These are phyloP conservation scores for Polytolypa hystricis DNA, from an alignment of 2,329 filamentous ascomycete species.

Conservation along the genomic window DNA sequence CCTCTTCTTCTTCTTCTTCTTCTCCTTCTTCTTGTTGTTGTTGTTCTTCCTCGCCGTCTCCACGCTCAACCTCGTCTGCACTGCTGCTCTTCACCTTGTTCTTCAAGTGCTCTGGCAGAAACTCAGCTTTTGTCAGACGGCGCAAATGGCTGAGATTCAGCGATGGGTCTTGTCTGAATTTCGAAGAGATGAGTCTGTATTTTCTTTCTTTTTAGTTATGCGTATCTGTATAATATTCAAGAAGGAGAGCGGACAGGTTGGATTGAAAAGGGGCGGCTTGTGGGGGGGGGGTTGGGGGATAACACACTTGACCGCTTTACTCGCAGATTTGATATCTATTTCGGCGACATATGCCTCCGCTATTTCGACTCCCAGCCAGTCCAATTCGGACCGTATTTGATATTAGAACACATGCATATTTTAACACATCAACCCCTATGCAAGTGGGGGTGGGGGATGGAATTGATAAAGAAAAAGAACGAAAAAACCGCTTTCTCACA, in stretches of 20 bases:
- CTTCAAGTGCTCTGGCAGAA: slow-evolving; percentile 23
- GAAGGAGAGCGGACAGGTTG: neutral
- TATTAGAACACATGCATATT: neutral
- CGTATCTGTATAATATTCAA: slow-evolving; percentile 1
- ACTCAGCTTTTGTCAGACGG: slow-evolving; percentile 28
- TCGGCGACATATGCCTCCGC: slow-evolving; percentile 34
- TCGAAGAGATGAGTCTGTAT: slow-evolving; percentile 28
- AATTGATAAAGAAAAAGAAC: neutral
- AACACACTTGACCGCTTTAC: slow-evolving; percentile 33
- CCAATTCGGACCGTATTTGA: neutral
- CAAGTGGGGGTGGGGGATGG: neutral
- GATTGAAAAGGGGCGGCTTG: neutral
- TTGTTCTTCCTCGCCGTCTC: too few relatives aligned
- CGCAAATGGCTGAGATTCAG: slow-evolving; percentile 28
- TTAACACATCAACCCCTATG: neutral
- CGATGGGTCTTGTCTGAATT: slow-evolving; percentile 24
- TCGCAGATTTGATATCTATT: slow-evolving; percentile 34
- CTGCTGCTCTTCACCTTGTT: slow-evolving; percentile 3
- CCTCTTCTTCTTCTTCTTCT: too few relatives aligned
- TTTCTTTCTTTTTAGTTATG: slow-evolving; percentile 13
- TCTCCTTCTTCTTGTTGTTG: too few relatives aligned
- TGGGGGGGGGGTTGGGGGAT: neutral
- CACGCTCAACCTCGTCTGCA: too few relatives aligned
- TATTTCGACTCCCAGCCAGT: slow-evolving; percentile 15
- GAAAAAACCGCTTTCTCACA: neutral